Evolutionary conservation across 2,329 filamentous ascomycete genomes (phyloP), one percentile per base, ranked within the genome.

Genomic region (Allantophomopsis cytisporea): DNA sequence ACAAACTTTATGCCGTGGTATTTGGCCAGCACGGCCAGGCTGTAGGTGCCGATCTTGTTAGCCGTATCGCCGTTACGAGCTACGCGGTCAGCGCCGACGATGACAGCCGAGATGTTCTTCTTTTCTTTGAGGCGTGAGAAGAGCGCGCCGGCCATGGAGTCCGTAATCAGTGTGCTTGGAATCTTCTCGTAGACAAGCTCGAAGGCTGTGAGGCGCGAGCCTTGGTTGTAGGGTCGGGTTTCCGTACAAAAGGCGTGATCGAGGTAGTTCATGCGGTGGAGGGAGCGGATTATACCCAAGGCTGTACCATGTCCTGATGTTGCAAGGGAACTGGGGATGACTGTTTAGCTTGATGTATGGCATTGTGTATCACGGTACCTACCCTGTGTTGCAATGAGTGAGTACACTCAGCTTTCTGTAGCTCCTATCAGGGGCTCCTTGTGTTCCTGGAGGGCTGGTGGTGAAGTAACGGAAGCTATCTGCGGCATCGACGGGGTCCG

Each of bases 301-400:
- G 91, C 91, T 10, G 91, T 98, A 38, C 91, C 91, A 56, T 96
- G 94, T n/a, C 91, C 91, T 13, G 91, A 94, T 2, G 91, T 98
- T 18, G 91, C 91, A 28, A 98, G 77, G 15, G 89, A 95, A 20
- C 79, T 82, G 43, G 23, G 37, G 32, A 31, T 5, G 4, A 32
- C 23, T 28, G 4, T 6, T 28, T 28, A 28, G 11, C 7, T 28
- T 28, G 5, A 8, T 8, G 5, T 8, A 28, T 28, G 23, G 4
- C 7, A 12, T 28, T 10, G 18, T 3, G 5, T 28, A 8, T 28
- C 8, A 8, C 3, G 23, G 10, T 28, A 47, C 63, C 42, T 67
- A 82, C 77, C 91, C 91, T 16, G 91, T 98, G 60, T 98, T 98
- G 69, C 91, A 98, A 61, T 98, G 93, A 10, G 91, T 98, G 48